Evolutionary conservation across 257 asterid genomes (phyloP), one percentile per base, ranked within the genome.

Genomic region (Petrea volubilis): DNA sequence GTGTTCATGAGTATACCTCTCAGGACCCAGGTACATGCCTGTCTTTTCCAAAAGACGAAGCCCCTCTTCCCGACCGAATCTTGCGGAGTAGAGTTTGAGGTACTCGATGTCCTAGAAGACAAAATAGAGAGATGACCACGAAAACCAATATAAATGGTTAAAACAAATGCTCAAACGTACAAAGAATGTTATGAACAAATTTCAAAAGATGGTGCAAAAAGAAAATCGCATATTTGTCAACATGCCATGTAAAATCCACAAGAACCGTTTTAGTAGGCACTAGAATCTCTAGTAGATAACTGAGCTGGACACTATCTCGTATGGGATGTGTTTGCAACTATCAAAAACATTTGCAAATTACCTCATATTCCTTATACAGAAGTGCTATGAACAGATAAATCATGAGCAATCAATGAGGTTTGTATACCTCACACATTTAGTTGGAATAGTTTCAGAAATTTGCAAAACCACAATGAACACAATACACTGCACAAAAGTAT

Each of bases 1-100:
- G 84, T 92, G 99, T 59, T 95, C 99, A 10, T 77, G 83, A 14
- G 99, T 90, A 63, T 95, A 95, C 49, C 81, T 87, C 75, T 95
- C 99, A 0, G 98, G 98, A 63, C 98, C 98, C 3, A 46, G 69
- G 74, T 94, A 95, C 88, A 92, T 82, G 62, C 97, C 97, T 0
- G 96, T 91, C 85, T 78, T 93, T 24, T 91, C 98, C 84, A 93
- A 23, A 52, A 93, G 96, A 15, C 49, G 66, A 60, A 93, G 91
- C 59, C 89, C 96, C 82, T 93, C 97, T 21, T 89, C 93, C 78
- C 97, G 81, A 24, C 98, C 96, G 41, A 78, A 93, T 77, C 94
- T 91, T 52, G 92, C 86, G 11, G 96, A 80, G 74, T 87, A 93
- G 55, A 86, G 95, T 64, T 84, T 89, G 68, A 93, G 90, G 82